Percentiles rank a stretch among this genome's conserved stretches.
These are phyloP conservation scores for Pugionium cornutum DNA, from an alignment of 345 rosid species.

Conservation along the genomic window DNA sequence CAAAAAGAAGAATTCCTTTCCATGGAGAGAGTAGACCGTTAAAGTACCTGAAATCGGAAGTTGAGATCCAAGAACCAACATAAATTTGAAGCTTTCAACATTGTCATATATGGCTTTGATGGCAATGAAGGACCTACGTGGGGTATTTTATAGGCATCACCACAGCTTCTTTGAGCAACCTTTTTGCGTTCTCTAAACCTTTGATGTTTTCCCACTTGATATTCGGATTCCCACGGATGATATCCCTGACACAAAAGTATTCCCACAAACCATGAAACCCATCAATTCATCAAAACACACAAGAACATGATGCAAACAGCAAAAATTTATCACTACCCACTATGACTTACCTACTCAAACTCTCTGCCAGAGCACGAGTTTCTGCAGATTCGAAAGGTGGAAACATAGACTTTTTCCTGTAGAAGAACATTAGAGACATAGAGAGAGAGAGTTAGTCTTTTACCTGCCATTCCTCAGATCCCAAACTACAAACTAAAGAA, in stretches of 20 bases:
- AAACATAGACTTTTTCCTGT: constrained; percentile 75
- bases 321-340: background rate
- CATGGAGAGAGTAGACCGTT: constrained; percentile 96
- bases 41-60: constrained; percentile 60
- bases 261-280: constrained; percentile 2
- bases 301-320: background rate
- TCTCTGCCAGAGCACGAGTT: constrained; percentile 79
- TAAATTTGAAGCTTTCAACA: background rate
- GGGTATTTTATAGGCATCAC: constrained; percentile 99
- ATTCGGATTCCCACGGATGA: constrained; percentile 89
- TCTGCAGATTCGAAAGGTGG: constrained; percentile 92
- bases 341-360: constrained; percentile 71
- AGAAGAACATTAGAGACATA: constrained; percentile 18
- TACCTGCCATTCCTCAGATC: too few relatives aligned
- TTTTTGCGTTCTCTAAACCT: constrained; percentile 86
- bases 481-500: too few relatives aligned
- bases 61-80: constrained; percentile 9
- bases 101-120: background rate
- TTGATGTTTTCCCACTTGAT: constrained; percentile 95
- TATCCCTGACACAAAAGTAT: constrained; percentile 57
- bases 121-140: constrained; percentile 50
- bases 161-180: constrained; percentile 93
- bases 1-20: constrained; percentile 99
- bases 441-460: too few relatives aligned
- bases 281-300: background rate